A percentile compares a stretch with the other conserved stretches of the same genome.
Conservation (phyloP, 805 yeast species). For the Candida orba region DNA sequence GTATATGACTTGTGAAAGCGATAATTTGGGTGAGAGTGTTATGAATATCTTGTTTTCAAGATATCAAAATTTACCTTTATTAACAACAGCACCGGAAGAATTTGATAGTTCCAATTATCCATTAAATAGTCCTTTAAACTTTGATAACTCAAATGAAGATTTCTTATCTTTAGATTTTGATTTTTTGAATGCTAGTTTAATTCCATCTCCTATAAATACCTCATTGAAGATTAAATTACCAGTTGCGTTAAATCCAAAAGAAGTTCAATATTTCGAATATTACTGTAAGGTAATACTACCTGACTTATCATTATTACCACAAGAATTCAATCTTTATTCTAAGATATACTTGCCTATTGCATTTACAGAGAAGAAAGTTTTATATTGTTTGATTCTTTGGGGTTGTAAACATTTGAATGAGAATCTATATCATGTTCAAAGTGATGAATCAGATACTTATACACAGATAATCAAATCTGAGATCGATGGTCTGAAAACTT, state of each 20-base stretch:
- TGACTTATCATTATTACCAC: constrained; percentile 33
- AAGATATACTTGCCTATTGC: constrained; percentile 42
- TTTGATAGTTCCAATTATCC: neutral
- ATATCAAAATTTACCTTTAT: neutral
- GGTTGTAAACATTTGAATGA: constrained; percentile 30
- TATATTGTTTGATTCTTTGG: constrained; percentile 46
- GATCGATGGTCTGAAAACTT: neutral
- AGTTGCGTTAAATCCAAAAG: constrained; percentile 29
- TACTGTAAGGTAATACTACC: constrained; percentile 38
- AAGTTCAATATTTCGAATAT: constrained; percentile 33
- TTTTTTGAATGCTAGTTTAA: neutral
- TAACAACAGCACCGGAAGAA: neutral
- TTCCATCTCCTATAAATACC: constrained; percentile 5
- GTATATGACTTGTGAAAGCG: constrained; percentile 5
- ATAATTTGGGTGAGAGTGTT: constrained; percentile 6
- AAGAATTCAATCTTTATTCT: constrained; percentile 37
- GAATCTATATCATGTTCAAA: constrained; percentile 8
- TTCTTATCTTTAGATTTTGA: constrained; percentile 6
- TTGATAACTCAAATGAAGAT: neutral
- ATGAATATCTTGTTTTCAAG: constrained; percentile 2
- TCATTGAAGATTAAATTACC: constrained; percentile 22
- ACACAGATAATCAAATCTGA: constrained; percentile 4
- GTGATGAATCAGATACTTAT: constrained; percentile 12
- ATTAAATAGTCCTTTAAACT: neutral
- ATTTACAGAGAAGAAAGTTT: constrained; percentile 31